These are phyloP conservation scores for Naematelia aurantialba DNA, from an alignment of 768 basidiomycete genomes.

Conservation along the genomic window DNA sequence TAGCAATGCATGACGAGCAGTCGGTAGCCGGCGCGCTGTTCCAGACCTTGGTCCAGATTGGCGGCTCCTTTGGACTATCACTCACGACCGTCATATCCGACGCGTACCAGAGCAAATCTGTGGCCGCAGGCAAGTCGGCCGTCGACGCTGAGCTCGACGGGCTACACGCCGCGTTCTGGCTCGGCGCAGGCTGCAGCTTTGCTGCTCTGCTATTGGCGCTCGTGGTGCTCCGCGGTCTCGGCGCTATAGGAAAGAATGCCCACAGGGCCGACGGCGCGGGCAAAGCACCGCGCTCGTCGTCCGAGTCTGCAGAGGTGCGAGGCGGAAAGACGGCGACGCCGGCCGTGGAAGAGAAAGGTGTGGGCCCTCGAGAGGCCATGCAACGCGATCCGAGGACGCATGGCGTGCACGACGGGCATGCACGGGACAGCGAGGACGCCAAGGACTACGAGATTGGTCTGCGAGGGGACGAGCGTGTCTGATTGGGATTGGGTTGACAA, in stretches of 20 bases:
- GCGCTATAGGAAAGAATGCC: conserved; percentile 11
- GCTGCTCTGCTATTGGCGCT: conserved; percentile 26
- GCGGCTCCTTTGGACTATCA: conserved; percentile 41
- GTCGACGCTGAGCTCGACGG: conserved; percentile 25
- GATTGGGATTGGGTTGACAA: no score
- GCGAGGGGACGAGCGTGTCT: no score
- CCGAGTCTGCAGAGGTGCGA: no score
- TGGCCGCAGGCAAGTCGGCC: conserved; percentile 7
- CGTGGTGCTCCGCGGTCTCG: conserved; percentile 38
- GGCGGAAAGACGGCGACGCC: no score
- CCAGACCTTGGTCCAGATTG: conserved; percentile 42
- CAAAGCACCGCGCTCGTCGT: no score
- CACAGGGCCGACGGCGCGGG: neutral
- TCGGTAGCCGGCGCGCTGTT: conserved; percentile 40
- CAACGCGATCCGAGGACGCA: no score
- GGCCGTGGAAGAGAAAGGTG: no score
- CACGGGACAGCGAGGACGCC: no score
- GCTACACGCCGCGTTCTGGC: conserved; percentile 40
- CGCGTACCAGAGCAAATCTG: conserved; percentile 16
- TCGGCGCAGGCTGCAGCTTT: conserved; percentile 39
- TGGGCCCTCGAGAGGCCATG: no score
- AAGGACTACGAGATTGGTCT: no score
- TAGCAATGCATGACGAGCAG: conserved; percentile 38
- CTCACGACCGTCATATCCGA: conserved; percentile 36
- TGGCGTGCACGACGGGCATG: no score